A percentile compares a stretch with the other conserved stretches of the same genome.
Evolutionary conservation across 495 filamentous ascomycete genomes (phyloP).

Genomic region (Talaromyces wortmannii): DNA sequence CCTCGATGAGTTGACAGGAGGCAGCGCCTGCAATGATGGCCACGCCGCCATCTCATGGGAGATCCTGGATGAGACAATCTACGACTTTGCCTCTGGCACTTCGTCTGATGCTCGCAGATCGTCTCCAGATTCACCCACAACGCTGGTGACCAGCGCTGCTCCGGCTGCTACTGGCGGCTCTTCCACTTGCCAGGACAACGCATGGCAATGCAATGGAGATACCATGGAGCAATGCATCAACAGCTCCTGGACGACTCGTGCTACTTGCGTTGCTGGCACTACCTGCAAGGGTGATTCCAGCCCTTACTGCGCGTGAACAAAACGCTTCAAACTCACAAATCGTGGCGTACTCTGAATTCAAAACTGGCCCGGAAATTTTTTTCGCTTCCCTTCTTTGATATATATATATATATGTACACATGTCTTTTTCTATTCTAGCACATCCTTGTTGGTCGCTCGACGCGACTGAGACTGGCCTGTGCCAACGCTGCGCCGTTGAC

Average conservation of each 20-base stretch:
- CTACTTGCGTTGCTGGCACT: not conserved
- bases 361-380: too few species aligned
- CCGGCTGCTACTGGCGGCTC: not conserved
- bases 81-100: not conserved
- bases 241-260: not conserved
- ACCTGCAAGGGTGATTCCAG: not conserved
- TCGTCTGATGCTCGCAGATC: not conserved
- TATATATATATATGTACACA: not conserved
- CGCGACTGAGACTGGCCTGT: not conserved
- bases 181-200: not conserved
- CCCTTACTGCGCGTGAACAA: not conserved
- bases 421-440: not conserved
- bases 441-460: not conserved
- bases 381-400: too few species aligned
- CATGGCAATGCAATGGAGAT: constrained; percentile 1
- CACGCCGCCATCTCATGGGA: constrained; percentile 8
- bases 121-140: not conserved
- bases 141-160: not conserved
- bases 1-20: constrained; percentile 7
- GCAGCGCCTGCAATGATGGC: constrained; percentile 7
- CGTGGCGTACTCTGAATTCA: too few species aligned
- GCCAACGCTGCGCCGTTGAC: not conserved
- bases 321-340: not conserved
- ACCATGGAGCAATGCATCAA: constrained; percentile 1
- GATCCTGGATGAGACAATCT: constrained; percentile 10